A percentile compares a stretch with the other conserved stretches of the same genome.
phyloP scores from a whole-genome alignment of 331 rosid species.

The Telfairia occidentalis region DNA sequence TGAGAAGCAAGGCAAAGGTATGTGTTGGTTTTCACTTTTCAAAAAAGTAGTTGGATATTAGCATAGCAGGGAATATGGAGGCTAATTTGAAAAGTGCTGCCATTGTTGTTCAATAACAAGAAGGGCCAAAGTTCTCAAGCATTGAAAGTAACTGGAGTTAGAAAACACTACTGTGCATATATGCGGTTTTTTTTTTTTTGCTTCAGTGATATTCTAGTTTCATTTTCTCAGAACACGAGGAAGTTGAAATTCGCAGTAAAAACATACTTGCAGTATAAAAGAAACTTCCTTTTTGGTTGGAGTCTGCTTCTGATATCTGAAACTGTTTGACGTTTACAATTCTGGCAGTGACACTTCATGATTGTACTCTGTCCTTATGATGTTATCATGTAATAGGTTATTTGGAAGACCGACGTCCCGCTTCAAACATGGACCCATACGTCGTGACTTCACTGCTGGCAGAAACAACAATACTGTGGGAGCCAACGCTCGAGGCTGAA shows the following conservation, averaged over 20 bases:
- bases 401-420: constrained; percentile 98
- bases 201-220: neutral
- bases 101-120: neutral
- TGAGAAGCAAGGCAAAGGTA: constrained; percentile 83
- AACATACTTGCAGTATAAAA: neutral
- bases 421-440: constrained; percentile 99
- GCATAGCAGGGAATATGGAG: neutral
- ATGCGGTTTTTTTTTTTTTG: neutral
- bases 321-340: neutral
- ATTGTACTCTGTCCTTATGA: neutral
- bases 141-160: neutral
- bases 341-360: neutral
- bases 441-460: constrained; percentile 72
- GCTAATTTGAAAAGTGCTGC: neutral
- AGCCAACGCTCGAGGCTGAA: constrained; percentile 92
- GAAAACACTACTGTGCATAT: neutral
- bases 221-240: neutral
- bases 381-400: constrained; percentile 47
- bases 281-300: neutral
- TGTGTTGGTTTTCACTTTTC: neutral
- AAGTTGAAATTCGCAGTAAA: neutral
- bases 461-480: constrained; percentile 77
- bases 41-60: neutral
- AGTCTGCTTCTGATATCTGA: neutral
- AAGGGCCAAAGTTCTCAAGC: neutral